These are phyloP conservation scores for Echria macrotheca DNA, from an alignment of 495 filamentous ascomycete species.

Conservation along the genomic window DNA sequence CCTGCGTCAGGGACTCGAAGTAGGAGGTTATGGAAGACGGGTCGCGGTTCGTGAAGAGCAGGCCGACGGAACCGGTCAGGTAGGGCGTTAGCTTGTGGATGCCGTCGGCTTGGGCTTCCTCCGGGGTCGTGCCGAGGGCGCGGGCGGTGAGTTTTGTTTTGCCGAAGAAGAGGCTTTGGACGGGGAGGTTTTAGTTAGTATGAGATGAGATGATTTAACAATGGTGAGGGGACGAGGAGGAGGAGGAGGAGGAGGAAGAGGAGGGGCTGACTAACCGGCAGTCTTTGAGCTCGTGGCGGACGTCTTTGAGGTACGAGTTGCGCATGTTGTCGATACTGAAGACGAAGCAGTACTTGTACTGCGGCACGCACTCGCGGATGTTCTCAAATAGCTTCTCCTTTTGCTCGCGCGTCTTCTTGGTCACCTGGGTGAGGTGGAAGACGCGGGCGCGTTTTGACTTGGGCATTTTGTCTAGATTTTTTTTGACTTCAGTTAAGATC, in stretches of 20 bases:
- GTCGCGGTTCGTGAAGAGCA: slow-evolving; percentile 78
- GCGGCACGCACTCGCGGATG: slow-evolving; percentile 76
- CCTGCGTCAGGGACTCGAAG: slow-evolving; percentile 59
- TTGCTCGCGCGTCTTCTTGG: slow-evolving; percentile 85
- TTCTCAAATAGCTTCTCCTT: slow-evolving; percentile 82
- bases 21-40: slow-evolving; percentile 58
- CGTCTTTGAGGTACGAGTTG: slow-evolving; percentile 92
- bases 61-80: slow-evolving; percentile 76
- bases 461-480: slow-evolving; percentile 62
- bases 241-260: too few relatives aligned
- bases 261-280: slow-evolving; percentile 70
- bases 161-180: slow-evolving; percentile 81
- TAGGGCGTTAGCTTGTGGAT: slow-evolving; percentile 63
- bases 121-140: slow-evolving; percentile 70
- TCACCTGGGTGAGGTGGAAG: slow-evolving; percentile 80
- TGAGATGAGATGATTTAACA: neutral
- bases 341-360: slow-evolving; percentile 87
- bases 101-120: slow-evolving; percentile 70
- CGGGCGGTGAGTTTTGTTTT: slow-evolving; percentile 98
- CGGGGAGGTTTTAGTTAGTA: neutral
- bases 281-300: slow-evolving; percentile 75
- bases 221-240: neutral
- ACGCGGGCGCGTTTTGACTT: slow-evolving; percentile 89
- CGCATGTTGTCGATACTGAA: slow-evolving; percentile 97
- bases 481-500: neutral